Base-by-base conservation (phyloP, 305 asterid species). In the Rubia tinctorum region DNA sequence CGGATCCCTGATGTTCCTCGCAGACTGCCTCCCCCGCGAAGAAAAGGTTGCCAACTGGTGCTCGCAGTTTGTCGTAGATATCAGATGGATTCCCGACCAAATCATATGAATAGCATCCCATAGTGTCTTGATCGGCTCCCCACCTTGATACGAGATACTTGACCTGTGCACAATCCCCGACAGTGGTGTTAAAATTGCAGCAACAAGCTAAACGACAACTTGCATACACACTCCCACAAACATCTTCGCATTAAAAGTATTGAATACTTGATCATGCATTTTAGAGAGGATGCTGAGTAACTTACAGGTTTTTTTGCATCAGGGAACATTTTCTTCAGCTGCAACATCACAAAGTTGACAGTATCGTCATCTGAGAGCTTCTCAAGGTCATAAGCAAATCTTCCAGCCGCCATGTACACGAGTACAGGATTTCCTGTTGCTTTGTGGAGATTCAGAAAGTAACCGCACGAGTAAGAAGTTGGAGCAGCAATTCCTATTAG, bases 21-120 rank as follows among this genome's bases (percentile, higher is more conserved):
- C 99, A 88, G 60, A 84, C 96, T 1, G 99, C 99, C 84, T 95
- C 99, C 8, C 99, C 99, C 47, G 93, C 99, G 40, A 92, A 95
- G 92, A 89, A 92, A 30, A 95, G 86, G 83, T 90, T 92, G 18
- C 96, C 99, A 63, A 90, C 84, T 7, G 97, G 90, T 45, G 86
- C 96, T 2, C 98, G 91, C n/a, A 95, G 90, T 71, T 91, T 87
- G 71, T 95, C 99, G 30, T 95, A 95, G 80, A 88, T 84, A 66
- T 95, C 99, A 0, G 79, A 87, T 20, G 96, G 82, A 65, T 88
- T 95, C 69, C 99, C 99, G 14, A 95, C 98, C 23, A 93, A 87
- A 49, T 95, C 99, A 30, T 95, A 95, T 0, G 98, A 90, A 73
- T 92, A 95, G 80, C 97, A 89, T 64, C 99, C 99, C 1, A 89